Percentiles rank a stretch among this genome's conserved stretches.
Conservation (phyloP, 2,329 filamentous ascomycete genomes). For the Boeremia lycopersici region DNA sequence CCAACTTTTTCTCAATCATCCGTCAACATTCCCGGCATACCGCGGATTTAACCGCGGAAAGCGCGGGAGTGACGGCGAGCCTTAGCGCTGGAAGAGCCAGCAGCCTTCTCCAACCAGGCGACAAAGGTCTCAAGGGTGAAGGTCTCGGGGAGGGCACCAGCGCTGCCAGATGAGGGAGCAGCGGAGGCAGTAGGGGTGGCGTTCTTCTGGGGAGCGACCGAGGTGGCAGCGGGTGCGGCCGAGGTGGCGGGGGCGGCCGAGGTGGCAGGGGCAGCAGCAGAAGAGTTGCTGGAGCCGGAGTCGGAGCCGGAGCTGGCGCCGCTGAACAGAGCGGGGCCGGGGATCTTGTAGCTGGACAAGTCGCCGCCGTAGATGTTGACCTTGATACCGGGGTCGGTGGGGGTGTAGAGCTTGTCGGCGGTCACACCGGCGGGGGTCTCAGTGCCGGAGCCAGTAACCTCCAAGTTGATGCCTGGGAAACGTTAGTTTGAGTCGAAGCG, state of each 20-base stretch:
- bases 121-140: slow-evolving; percentile 33
- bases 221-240: slow-evolving; percentile 8
- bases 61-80: slow-evolving; percentile 26
- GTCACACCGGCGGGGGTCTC: slow-evolving; percentile 51
- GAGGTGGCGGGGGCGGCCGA: slow-evolving; percentile 8
- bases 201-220: slow-evolving; percentile 7
- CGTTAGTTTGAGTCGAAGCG: background rate
- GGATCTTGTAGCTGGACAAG: slow-evolving; percentile 55
- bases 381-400: slow-evolving; percentile 62
- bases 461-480: slow-evolving; percentile 53
- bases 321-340: slow-evolving; percentile 54
- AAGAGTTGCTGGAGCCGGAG: slow-evolving; percentile 9
- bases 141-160: slow-evolving; percentile 19
- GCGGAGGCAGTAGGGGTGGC: slow-evolving; percentile 5
- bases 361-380: slow-evolving; percentile 62
- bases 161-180: slow-evolving; percentile 13
- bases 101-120: slow-evolving; percentile 30
- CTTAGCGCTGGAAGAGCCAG: slow-evolving; percentile 27
- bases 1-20: background rate
- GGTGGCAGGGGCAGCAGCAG: slow-evolving; percentile 16
- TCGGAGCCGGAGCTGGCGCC: slow-evolving; percentile 26
- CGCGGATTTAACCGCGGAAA: slow-evolving; percentile 21
- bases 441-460: slow-evolving; percentile 62
- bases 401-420: slow-evolving; percentile 62
- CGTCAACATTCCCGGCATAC: slow-evolving; percentile 5